A percentile compares a stretch with the other conserved stretches of the same genome.
phyloP scores from a whole-genome alignment of 371 early-diverging fungal species.

The Syncephalis plumigaleata region DNA sequence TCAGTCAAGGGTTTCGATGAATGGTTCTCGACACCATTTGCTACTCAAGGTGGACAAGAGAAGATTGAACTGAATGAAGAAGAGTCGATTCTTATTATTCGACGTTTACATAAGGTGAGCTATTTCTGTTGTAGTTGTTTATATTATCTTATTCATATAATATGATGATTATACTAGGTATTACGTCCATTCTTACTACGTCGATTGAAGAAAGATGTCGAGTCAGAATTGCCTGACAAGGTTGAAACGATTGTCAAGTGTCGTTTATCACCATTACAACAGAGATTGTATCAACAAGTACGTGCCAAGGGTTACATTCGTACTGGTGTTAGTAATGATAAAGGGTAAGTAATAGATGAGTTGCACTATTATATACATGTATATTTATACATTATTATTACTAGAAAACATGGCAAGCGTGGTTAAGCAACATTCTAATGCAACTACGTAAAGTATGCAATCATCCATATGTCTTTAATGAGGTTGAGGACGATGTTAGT shows the following conservation, averaged over 20 bases:
- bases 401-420: conserved; percentile 31
- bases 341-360: conserved; percentile 18
- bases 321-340: conserved; percentile 36
- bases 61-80: conserved; percentile 89
- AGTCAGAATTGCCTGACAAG: conserved; percentile 96
- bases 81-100: conserved; percentile 91
- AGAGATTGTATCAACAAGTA: conserved; percentile 61
- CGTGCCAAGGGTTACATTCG: conserved; percentile 36
- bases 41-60: conserved; percentile 69
- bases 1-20: conserved; percentile 93
- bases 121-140: not conserved
- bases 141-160: not conserved
- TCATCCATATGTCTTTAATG: conserved; percentile 97
- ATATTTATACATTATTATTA: too few relatives aligned
- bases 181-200: conserved; percentile 95
- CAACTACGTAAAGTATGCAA: conserved; percentile 98
- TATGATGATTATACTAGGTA: conserved; percentile 22
- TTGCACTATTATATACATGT: not conserved
- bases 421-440: conserved; percentile 97
- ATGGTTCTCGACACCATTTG: conserved; percentile 96
- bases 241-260: conserved; percentile 94
- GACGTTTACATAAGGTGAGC: conserved; percentile 79
- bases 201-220: conserved; percentile 98
- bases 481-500: conserved; percentile 75
- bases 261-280: conserved; percentile 72